Percentiles rank a stretch among this genome's conserved stretches.
Evolutionary conservation across 139 green algal species (phyloP).

Genomic region (Closterium sp.): DNA sequence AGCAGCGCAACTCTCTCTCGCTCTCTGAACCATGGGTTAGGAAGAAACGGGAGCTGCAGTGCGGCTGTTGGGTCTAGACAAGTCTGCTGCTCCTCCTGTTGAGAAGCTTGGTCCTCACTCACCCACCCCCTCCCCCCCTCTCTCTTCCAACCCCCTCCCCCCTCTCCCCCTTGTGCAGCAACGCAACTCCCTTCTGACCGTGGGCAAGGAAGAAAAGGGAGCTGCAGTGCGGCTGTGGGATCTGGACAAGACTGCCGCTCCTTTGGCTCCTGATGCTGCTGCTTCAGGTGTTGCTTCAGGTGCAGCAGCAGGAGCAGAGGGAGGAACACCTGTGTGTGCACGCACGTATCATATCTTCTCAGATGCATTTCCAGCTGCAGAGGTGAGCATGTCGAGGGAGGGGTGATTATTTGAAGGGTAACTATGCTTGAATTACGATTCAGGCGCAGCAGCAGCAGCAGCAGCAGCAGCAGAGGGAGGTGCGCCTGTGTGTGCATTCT

Average conservation of each 20-base stretch:
- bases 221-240: not conserved
- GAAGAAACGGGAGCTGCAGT: not conserved
- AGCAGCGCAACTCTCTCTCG: no score
- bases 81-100: not conserved
- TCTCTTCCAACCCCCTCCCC: not conserved
- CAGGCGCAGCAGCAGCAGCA: no score
- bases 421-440: no score
- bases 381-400: not conserved
- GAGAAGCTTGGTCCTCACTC: not conserved
- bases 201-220: not conserved
- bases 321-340: not conserved
- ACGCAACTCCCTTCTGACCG: not conserved
- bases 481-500: no score
- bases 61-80: not conserved
- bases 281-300: not conserved
- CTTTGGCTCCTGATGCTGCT: no score
- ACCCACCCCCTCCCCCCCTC: not conserved
- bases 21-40: no score
- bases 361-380: not conserved
- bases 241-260: not conserved
- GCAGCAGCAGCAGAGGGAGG: no score
- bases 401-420: no score
- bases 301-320: not conserved
- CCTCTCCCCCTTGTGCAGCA: not conserved
- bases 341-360: not conserved